Conservation (phyloP, 495 filamentous ascomycete genomes). For the Penicillium dipodomyicola region DNA sequence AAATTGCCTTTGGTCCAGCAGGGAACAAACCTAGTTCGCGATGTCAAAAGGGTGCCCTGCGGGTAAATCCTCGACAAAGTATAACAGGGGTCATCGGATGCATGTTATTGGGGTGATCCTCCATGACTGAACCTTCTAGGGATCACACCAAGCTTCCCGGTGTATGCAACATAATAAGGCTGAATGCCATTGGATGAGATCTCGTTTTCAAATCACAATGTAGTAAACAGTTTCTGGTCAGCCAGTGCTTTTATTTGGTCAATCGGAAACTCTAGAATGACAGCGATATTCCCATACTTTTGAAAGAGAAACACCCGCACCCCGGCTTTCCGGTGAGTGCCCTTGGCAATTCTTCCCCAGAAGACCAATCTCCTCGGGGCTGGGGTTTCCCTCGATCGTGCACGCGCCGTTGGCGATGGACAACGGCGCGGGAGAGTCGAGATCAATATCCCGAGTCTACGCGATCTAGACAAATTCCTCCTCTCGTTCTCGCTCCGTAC, state of each 20-base stretch:
- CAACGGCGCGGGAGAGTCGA: not conserved
- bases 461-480: conserved; percentile 6
- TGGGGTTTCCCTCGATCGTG: conserved; percentile 10
- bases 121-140: not conserved
- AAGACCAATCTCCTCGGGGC: conserved; percentile 4
- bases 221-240: not conserved
- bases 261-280: not conserved
- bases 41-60: conserved; percentile 5
- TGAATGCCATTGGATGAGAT: conserved; percentile 5
- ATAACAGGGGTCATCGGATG: not conserved
- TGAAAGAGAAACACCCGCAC: conserved; percentile 2
- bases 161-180: conserved; percentile 2
- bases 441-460: not conserved
- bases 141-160: conserved; percentile 8
- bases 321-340: conserved; percentile 7
- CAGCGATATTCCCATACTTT: not conserved
- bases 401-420: conserved; percentile 9
- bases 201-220: not conserved
- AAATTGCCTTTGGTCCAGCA: conserved; percentile 5
- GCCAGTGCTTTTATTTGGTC: not conserved
- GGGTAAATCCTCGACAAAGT: not conserved
- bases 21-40: conserved; percentile 13
- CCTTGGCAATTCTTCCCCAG: conserved; percentile 8
- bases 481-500: not conserved
- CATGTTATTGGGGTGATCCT: conserved; percentile 1